These are phyloP conservation scores for Hemileia vastatrix DNA, from an alignment of 1,284 basidiomycete genomes.

Conservation along the genomic window DNA sequence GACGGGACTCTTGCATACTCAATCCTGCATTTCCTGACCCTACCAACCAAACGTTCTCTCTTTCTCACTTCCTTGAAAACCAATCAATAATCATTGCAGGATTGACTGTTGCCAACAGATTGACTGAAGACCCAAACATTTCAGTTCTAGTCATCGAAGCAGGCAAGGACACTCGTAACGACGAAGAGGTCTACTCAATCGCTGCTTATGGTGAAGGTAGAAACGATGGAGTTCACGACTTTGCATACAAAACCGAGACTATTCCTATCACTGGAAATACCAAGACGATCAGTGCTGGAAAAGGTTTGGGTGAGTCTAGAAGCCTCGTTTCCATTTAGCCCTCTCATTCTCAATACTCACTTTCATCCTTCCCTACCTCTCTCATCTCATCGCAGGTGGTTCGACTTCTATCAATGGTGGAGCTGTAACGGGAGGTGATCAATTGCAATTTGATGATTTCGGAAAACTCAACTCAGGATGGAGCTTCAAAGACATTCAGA, in stretches of 20 bases:
- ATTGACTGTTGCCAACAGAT: conserved; percentile 43
- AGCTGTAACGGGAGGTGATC: conserved; percentile 28
- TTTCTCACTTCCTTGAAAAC: not conserved
- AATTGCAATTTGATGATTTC: conserved; percentile 30
- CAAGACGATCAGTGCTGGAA: conserved; percentile 27
- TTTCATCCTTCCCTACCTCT: not conserved
- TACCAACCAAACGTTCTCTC: not conserved
- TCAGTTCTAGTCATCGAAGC: conserved; percentile 45
- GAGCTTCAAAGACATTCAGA: conserved; percentile 27
- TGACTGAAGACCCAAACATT: conserved; percentile 41
- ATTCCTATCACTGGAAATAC: not conserved
- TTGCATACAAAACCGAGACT: not conserved
- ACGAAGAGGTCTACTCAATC: conserved; percentile 26
- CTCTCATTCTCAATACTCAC: not conserved
- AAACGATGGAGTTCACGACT: not conserved
- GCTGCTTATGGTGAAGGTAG: not conserved
- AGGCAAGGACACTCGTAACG: conserved; percentile 32
- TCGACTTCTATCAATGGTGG: conserved; percentile 35
- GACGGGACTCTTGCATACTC: too few species aligned
- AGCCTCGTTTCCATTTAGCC: not conserved
- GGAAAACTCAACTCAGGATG: conserved; percentile 25
- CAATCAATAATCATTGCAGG: conserved; percentile 28
- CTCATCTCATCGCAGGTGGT: conserved; percentile 20
- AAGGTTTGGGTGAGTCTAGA: conserved; percentile 24
- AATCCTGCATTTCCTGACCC: too few species aligned